phyloP scores from a whole-genome alignment of 1,284 basidiomycete genomes.

The Gymnopus androsaceus region DNA sequence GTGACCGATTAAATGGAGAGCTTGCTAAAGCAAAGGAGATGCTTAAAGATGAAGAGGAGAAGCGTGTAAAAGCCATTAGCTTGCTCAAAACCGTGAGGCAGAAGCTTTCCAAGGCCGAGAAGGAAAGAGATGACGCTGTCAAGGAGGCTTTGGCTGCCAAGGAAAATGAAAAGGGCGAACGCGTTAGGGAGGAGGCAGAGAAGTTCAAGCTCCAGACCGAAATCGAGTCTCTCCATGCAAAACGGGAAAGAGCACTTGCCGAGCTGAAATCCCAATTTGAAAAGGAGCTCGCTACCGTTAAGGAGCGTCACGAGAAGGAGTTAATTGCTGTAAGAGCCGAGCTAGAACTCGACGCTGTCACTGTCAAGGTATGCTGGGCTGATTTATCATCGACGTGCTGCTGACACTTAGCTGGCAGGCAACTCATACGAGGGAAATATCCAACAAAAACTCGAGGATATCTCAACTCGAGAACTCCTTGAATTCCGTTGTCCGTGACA shows the following conservation, averaged over 20 bases:
- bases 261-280: conserved; percentile 75
- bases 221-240: conserved; percentile 58
- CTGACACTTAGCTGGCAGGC: conserved; percentile 45
- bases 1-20: conserved; percentile 61
- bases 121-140: conserved; percentile 79
- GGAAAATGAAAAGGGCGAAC: conserved; percentile 54
- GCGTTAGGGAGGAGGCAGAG: conserved; percentile 75
- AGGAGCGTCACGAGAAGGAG: conserved; percentile 78
- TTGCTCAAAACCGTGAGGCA: conserved; percentile 90
- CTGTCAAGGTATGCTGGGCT: conserved; percentile 61
- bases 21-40: conserved; percentile 58
- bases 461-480: conserved; percentile 70
- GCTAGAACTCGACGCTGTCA: conserved; percentile 75
- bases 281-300: conserved; percentile 63
- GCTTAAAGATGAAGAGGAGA: conserved; percentile 93
- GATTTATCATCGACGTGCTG: neutral
- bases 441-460: conserved; percentile 64
- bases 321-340: conserved; percentile 64
- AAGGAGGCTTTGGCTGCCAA: conserved; percentile 55
- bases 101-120: conserved; percentile 90
- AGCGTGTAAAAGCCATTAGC: conserved; percentile 89
- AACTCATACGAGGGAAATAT: conserved; percentile 67
- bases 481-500: conserved; percentile 68
- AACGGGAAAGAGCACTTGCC: conserved; percentile 73
- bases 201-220: conserved; percentile 57